phyloP scores from a whole-genome alignment of 139 green algal genomes.

The Marvania coccoides region DNA sequence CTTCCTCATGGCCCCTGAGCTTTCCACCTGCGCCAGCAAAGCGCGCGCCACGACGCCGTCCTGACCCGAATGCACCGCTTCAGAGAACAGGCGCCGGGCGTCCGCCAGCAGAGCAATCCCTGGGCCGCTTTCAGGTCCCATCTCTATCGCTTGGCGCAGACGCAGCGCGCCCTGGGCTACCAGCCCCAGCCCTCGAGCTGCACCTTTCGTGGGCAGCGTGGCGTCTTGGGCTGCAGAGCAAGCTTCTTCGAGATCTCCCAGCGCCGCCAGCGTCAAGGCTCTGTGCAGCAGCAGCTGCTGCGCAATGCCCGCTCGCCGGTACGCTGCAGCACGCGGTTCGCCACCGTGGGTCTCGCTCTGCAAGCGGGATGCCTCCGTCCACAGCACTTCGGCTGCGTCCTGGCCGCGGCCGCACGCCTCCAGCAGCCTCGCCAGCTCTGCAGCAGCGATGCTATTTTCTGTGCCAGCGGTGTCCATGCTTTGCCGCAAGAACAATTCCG shows the following conservation, averaged over 20 bases:
- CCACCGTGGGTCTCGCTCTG: not conserved
- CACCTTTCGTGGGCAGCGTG: not conserved
- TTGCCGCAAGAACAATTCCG: not conserved
- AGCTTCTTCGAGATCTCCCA: not conserved
- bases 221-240: not conserved
- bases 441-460: not conserved
- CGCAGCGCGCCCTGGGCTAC: not conserved
- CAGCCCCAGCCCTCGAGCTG: not conserved
- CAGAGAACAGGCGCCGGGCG: not conserved
- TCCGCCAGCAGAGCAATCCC: not conserved
- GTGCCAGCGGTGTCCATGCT: not conserved
- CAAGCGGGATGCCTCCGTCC: not conserved
- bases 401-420: not conserved
- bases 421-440: not conserved
- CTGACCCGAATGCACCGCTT: not conserved
- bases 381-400: not conserved
- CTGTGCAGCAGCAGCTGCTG: not conserved
- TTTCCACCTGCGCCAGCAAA: slow-evolving; percentile 3
- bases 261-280: not conserved
- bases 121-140: not conserved
- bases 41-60: not conserved
- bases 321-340: no score
- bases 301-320: not conserved
- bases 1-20: not conserved
- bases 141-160: not conserved